Percentiles rank a stretch among this genome's conserved stretches.
phyloP scores from a whole-genome alignment of 176 grass and related monocot genomes.

The Triticum monococcum region DNA sequence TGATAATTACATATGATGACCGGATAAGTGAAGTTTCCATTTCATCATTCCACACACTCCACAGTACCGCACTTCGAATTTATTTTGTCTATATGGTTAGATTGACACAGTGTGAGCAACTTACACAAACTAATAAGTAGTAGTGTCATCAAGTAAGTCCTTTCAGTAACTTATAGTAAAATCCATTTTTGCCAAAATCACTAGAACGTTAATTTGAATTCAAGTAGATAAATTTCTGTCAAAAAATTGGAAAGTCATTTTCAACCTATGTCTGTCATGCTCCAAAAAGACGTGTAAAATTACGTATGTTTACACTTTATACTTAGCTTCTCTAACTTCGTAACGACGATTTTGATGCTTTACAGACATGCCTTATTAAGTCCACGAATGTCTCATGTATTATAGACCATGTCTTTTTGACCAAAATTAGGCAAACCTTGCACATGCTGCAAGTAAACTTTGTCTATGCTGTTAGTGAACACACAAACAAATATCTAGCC shows the following conservation, averaged over 20 bases:
- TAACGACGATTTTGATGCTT: neutral
- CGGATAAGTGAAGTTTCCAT: constrained; percentile 15
- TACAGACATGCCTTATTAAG: neutral
- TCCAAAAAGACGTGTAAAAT: neutral
- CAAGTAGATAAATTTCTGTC: neutral
- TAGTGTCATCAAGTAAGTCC: neutral
- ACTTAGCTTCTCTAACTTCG: constrained; percentile 4
- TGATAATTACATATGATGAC: constrained; percentile 37
- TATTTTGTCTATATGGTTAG: constrained; percentile 6
- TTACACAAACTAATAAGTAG: constrained; percentile 1
- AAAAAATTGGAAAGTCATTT: neutral
- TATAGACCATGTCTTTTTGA: neutral
- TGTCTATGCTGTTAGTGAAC: neutral
- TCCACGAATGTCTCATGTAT: constrained; percentile 27
- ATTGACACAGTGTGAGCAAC: neutral
- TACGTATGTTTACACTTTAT: neutral
- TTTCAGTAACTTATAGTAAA: neutral
- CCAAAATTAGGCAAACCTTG: constrained; percentile 29
- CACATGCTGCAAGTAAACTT: constrained; percentile 1
- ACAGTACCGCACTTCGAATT: neutral
- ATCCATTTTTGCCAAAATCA: neutral
- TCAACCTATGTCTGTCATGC: neutral
- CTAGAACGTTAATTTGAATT: neutral
- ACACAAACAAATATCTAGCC: neutral
- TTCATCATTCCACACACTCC: constrained; percentile 30